Base-by-base conservation (phyloP, 495 filamentous ascomycete species). In the Aspergillus kassunensis region DNA sequence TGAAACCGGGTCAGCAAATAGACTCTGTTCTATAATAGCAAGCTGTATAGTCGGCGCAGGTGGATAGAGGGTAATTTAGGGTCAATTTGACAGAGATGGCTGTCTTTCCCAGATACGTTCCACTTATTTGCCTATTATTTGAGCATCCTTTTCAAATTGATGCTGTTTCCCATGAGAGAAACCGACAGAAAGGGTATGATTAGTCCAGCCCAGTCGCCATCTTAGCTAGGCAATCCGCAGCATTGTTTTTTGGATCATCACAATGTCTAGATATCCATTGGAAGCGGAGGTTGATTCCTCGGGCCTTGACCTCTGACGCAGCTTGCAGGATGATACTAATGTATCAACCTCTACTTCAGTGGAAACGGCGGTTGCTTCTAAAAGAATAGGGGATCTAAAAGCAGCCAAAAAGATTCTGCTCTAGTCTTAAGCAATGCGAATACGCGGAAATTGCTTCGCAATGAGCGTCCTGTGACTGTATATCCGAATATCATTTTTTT, bases 181-280 rank as follows among this genome's bases (percentile, higher is more conserved):
- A 43, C 15, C 34, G 56, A 23, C 41, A 42, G 30, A 59, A 55
- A 7, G 52, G 36, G 31, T 53, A 44, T 49, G 39, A 47, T 54
- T 23, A 56, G 13, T 30, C 51, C 11, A 21, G 19, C 11, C 42
- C 27, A 4, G 42, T 43, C 11, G 44, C 44, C 19, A 45, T 24
- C 23, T 41, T 53, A 11, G 55, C 49, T 13, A 58, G 50, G 1
- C 44, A 40, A 20, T 58, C 55, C 2, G 45, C 51, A 18, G 21
- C 13, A 3, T 54, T 43, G 23, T 54, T 54, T 29, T 44, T 44
- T 1, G 51, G 44, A 24, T 48, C 16, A 2, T 33, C 42, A 40
- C 47, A 46, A 18, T 51, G 48, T 11, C 48, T 48, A 11, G 41
- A 34, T 1, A 56, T 34, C 54, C 45, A 54, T 40, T 54, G 30